Conservation (phyloP, 2,329 filamentous ascomycete genomes). For the Colletotrichum sp. region DNA sequence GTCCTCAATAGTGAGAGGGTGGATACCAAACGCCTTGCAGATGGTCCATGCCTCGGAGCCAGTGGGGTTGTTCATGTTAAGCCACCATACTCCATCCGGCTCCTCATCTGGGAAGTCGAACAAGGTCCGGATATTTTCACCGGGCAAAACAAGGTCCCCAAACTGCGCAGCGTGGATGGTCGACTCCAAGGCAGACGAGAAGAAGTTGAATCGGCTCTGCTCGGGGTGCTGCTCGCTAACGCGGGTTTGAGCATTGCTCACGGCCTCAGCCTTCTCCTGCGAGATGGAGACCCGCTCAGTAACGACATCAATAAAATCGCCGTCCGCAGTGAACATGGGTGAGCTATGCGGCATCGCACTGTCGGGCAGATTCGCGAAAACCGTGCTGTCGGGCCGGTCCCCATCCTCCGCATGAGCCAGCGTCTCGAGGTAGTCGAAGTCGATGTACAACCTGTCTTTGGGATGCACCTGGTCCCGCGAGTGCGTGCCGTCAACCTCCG, state of each 20-base stretch:
- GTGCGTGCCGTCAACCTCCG: slow-evolving; percentile 78
- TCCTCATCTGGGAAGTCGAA: slow-evolving; percentile 72
- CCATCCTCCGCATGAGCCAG: slow-evolving; percentile 71
- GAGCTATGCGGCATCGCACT: slow-evolving; percentile 46
- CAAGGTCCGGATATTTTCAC: slow-evolving; percentile 85
- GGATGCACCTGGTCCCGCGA: slow-evolving; percentile 64
- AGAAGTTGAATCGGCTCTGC: slow-evolving; percentile 90
- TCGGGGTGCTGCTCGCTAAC: slow-evolving; percentile 49
- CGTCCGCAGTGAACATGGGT: slow-evolving; percentile 55
- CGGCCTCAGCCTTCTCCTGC: slow-evolving; percentile 50
- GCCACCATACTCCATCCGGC: slow-evolving; percentile 89
- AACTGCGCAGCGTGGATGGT: slow-evolving; percentile 91
- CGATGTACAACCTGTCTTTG: slow-evolving; percentile 78
- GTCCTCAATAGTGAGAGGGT: slow-evolving; percentile 94
- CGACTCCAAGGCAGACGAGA: slow-evolving; percentile 91
- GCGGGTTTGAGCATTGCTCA: slow-evolving; percentile 5
- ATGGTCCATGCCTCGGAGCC: slow-evolving; percentile 87
- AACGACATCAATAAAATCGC: slow-evolving; percentile 59
- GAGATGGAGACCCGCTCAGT: slow-evolving; percentile 38
- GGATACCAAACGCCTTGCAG: slow-evolving; percentile 92
- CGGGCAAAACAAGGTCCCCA: slow-evolving; percentile 85
- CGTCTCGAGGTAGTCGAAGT: slow-evolving; percentile 92
- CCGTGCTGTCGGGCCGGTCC: slow-evolving; percentile 25
- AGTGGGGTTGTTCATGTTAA: slow-evolving; percentile 89
- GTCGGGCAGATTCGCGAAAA: slow-evolving; percentile 52